These are phyloP conservation scores for Boletus insuetus DNA, from an alignment of 768 basidiomycete genomes.

Conservation along the genomic window DNA sequence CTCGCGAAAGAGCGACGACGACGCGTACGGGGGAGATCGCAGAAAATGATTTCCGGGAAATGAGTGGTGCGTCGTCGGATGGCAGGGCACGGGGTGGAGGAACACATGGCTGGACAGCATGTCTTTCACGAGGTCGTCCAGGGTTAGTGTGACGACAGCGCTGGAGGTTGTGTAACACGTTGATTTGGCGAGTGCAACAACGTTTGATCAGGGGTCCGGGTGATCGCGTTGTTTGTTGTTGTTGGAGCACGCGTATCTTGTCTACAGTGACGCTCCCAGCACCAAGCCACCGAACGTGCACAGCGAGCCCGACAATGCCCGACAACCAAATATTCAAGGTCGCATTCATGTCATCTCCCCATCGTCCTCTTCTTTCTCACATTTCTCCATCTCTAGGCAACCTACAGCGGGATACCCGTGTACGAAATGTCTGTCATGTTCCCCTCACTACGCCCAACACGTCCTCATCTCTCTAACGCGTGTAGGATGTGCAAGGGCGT, in stretches of 20 bases:
- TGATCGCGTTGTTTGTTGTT: conserved; percentile 39
- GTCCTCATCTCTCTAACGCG: conserved; percentile 38
- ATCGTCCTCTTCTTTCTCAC: conserved; percentile 1
- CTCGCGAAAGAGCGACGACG: background rate
- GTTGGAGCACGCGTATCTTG: conserved; percentile 38
- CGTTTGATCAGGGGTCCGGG: conserved; percentile 13
- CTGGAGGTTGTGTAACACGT: background rate
- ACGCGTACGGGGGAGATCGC: background rate
- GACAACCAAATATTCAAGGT: conserved; percentile 91
- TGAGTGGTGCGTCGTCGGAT: background rate
- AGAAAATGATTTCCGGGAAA: background rate
- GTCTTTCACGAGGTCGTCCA: conserved; percentile 20
- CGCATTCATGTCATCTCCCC: background rate
- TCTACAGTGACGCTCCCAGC: conserved; percentile 10
- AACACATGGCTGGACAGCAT: conserved; percentile 15
- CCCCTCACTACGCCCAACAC: conserved; percentile 34
- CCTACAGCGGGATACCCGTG: conserved; percentile 90
- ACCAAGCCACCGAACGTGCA: conserved; percentile 11
- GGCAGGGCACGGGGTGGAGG: conserved; percentile 17
- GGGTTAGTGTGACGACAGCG: background rate
- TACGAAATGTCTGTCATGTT: conserved; percentile 75
- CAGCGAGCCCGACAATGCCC: conserved; percentile 53
- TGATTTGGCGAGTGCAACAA: too few species aligned
- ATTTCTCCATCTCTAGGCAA: conserved; percentile 52
- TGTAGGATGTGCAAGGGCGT: conserved; percentile 91